Percentiles rank a stretch among this genome's conserved stretches.
Evolutionary conservation across 2,329 filamentous ascomycete species (phyloP).

Genomic region (Penicillium crustosum): DNA sequence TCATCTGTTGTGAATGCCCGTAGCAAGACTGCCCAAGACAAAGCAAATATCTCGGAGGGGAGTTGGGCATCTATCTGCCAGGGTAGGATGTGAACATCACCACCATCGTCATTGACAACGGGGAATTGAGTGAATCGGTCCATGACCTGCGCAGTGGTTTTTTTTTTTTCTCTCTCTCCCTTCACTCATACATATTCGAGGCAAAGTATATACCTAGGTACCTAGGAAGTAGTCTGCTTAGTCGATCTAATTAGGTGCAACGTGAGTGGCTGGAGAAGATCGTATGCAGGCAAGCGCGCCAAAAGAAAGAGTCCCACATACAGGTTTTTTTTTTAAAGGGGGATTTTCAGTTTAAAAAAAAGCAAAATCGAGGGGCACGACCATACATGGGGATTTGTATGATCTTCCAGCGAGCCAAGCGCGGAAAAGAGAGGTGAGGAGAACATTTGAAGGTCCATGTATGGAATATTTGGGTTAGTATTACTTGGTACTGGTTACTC

Average conservation of each 20-base stretch:
- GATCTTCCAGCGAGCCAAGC: slow-evolving; percentile 7
- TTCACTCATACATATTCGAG: slow-evolving; percentile 15
- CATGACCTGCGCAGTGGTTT: slow-evolving; percentile 15
- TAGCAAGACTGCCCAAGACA: slow-evolving; percentile 35
- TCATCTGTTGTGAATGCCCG: slow-evolving; percentile 34
- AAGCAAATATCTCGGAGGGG: slow-evolving; percentile 20
- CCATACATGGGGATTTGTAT: background rate
- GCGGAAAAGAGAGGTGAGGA: background rate
- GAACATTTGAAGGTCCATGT: no score
- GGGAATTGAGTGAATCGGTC: slow-evolving; percentile 28
- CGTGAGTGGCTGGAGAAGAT: slow-evolving; percentile 20
- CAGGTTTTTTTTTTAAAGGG: background rate
- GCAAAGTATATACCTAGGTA: slow-evolving; percentile 14
- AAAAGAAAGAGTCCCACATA: slow-evolving; percentile 1
- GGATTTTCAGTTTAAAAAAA: background rate
- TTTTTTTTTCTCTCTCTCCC: background rate
- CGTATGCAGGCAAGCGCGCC: slow-evolving; percentile 8
- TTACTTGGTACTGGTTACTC: no score
- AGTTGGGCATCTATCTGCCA: slow-evolving; percentile 21
- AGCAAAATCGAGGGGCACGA: background rate
- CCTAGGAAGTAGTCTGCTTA: slow-evolving; percentile 12
- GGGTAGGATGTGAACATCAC: slow-evolving; percentile 15
- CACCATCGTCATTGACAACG: slow-evolving; percentile 16
- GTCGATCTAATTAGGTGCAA: slow-evolving; percentile 14
- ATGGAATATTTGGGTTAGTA: no score